Base-by-base conservation (phyloP, 2,329 filamentous ascomycete species). In the Stemphylium beticola region DNA sequence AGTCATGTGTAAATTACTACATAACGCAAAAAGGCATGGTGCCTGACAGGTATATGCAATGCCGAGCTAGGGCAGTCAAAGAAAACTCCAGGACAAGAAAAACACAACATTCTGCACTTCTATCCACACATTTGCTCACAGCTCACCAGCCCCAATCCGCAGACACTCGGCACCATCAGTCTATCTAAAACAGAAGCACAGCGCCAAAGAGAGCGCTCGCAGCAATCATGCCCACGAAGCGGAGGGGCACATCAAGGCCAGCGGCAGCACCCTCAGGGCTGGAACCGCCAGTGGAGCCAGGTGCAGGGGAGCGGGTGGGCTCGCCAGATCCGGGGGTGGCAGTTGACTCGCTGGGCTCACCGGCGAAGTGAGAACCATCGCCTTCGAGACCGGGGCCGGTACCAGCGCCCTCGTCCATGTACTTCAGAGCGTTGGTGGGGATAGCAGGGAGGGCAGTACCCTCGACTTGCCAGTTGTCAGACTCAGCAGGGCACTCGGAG, bases 381-480 rank as follows among this genome's bases (percentile, higher is more conserved):
- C 85, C 85, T 4, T 55, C 54, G 58, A 88, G 83, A 66, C 85
- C 85, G 17, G 77, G 76, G 4, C 81, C 85, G 26, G 74, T 77
- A 38, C 86, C 85, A 44, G 85, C 84, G 61, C 85, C 85, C 1
- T 80, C 65, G 39, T 75, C 78, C 79, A 88, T 73, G 77, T 80
- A 87, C 68, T 81, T 77, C 71, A 78, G 73, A 11, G 85, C 85
- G 9, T 77, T 77, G 10, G 73, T 67, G 26, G 85, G 85, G 32
- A 87, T 85, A 37, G 82, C 78, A 39, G 85, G 85, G 11, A 87
- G 81, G 47, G 77, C 76, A 46, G 70, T 75, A 49, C 76, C 74
- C 37, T 59, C 62, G 50, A 87, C 83, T 44, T 85, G 75, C 85
- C 85, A 88, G 68, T 82, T 82, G 51, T 75, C 68, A 58, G 79